Conservation (phyloP, 164 flowering plant species). For the Umbilicus rupestris region DNA sequence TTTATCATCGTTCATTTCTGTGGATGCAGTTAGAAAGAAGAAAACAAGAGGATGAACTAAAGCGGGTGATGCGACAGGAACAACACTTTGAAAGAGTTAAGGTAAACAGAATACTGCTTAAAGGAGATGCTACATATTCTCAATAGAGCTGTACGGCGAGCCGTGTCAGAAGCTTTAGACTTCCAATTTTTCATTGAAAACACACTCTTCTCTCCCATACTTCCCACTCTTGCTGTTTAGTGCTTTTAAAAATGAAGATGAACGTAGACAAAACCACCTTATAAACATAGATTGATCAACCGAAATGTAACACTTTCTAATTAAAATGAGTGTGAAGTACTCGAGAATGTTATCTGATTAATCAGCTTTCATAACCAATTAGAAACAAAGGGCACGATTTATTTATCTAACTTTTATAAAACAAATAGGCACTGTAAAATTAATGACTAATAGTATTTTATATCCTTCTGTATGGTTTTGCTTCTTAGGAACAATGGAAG, state of each 20-base stretch:
- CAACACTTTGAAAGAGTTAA: slow-evolving; percentile 70
- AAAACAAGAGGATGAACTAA: slow-evolving; percentile 87
- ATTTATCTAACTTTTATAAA: not conserved
- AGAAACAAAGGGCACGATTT: not conserved
- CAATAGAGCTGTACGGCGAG: not conserved
- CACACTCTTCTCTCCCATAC: not conserved
- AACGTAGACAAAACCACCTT: not conserved
- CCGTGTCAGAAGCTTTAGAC: not conserved
- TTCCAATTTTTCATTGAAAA: not conserved
- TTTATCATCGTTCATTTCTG: not conserved
- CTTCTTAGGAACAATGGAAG: slow-evolving; percentile 85
- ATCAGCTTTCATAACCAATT: not conserved
- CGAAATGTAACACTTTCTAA: not conserved
- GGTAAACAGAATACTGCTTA: slow-evolving; percentile 25
- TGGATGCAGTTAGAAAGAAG: slow-evolving; percentile 68
- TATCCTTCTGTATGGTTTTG: not conserved
- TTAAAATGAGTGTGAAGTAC: not conserved
- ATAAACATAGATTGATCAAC: not conserved
- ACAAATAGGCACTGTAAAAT: not conserved
- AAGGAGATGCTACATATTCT: not conserved
- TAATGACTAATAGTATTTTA: not conserved
- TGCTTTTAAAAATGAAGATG: not conserved
- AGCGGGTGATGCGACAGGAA: slow-evolving; percentile 73
- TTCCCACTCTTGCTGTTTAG: not conserved
- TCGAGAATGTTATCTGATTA: not conserved